phyloP scores from a whole-genome alignment of 2,329 filamentous ascomycete species.

The Xylariaceae sp. region DNA sequence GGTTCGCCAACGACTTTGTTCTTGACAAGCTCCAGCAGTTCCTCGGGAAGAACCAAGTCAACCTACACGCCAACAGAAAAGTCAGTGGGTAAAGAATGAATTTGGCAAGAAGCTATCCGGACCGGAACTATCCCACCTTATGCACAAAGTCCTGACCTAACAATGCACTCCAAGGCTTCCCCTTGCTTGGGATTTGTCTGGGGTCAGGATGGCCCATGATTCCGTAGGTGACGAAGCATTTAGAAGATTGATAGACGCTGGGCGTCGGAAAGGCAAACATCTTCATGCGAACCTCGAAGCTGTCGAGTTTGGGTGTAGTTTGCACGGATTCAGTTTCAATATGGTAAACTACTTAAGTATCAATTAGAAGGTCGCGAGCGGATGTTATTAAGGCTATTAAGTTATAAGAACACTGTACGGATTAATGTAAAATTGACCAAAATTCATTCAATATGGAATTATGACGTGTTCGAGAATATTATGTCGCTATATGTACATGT shows the following conservation, averaged over 20 bases:
- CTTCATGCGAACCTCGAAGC: not conserved
- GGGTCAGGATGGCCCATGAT: constrained; percentile 71
- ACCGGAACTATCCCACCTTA: constrained; percentile 50
- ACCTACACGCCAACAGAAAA: constrained; percentile 45
- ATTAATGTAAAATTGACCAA: too few relatives aligned
- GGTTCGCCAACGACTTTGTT: constrained; percentile 49
- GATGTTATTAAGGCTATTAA: too few relatives aligned
- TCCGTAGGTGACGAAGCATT: constrained; percentile 75
- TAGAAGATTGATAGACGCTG: constrained; percentile 59
- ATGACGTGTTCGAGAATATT: too few relatives aligned
- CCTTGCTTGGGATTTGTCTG: constrained; percentile 69
- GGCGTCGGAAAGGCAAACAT: constrained; percentile 52
- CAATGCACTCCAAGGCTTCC: constrained; percentile 75
- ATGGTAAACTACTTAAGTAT: too few relatives aligned
- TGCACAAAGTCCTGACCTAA: constrained; percentile 68
- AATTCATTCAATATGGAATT: too few relatives aligned
- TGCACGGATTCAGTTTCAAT: not conserved
- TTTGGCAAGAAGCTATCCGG: not conserved
- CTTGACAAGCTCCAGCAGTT: constrained; percentile 58
- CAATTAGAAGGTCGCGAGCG: too few relatives aligned
- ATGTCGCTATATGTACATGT: too few relatives aligned
- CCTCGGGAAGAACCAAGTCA: constrained; percentile 73
- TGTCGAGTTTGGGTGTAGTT: not conserved
- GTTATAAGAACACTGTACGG: too few relatives aligned
- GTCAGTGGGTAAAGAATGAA: not conserved